Evolutionary conservation across 257 asterid species (phyloP).

Genomic region (Jaltomata sinuosa): DNA sequence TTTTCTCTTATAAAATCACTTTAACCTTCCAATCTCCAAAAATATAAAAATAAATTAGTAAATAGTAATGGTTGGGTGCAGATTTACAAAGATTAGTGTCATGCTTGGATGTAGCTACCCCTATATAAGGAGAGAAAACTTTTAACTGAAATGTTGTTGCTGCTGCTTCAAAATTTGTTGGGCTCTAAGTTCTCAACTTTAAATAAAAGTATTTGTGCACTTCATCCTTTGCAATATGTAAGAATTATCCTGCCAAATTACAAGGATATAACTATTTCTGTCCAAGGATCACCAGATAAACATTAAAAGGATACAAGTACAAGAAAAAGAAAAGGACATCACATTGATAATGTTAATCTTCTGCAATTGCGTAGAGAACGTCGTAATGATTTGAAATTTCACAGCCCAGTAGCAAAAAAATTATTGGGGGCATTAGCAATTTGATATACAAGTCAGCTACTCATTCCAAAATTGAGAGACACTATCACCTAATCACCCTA

Average conservation of each 20-base stretch:
- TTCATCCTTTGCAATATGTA: neutral
- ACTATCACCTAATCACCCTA: neutral
- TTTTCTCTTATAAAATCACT: no score
- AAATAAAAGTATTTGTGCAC: no score
- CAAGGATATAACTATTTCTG: neutral
- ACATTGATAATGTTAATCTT: neutral
- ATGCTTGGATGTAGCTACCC: no score
- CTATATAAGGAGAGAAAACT: neutral
- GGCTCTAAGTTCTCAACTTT: neutral
- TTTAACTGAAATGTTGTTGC: neutral
- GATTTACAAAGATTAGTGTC: no score
- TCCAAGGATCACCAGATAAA: neutral
- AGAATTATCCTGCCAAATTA: neutral
- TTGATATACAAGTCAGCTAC: neutral
- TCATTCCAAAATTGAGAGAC: neutral
- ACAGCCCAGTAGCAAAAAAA: neutral
- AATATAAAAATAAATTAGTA: no score
- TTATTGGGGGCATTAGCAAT: neutral
- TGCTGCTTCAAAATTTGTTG: neutral
- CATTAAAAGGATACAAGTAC: neutral
- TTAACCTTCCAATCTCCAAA: no score
- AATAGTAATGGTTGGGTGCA: no score
- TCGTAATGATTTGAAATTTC: neutral
- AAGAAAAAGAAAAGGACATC: neutral
- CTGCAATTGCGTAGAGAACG: neutral